These are phyloP conservation scores for Coleophoma cylindrospora DNA, from an alignment of 2,329 filamentous ascomycete species.

Conservation along the genomic window DNA sequence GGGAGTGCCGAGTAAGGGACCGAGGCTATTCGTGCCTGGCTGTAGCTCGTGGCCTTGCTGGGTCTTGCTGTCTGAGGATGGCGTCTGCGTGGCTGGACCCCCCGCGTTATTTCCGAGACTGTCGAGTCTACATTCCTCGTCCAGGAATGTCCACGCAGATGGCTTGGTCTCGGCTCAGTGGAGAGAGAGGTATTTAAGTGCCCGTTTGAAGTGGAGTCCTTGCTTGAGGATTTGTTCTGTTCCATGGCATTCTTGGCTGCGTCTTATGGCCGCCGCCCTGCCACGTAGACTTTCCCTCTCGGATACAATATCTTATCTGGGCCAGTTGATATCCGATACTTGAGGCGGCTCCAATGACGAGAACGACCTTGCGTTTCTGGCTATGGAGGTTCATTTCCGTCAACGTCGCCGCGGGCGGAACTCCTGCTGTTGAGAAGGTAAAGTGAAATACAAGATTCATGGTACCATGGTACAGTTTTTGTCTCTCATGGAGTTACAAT, in stretches of 20 bases:
- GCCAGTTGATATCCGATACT: constrained; percentile 37
- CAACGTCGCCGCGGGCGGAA: constrained; percentile 27
- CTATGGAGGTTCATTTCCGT: constrained; percentile 32
- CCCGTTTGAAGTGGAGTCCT: constrained; percentile 11
- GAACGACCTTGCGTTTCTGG: constrained; percentile 28
- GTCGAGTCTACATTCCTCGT: constrained; percentile 29
- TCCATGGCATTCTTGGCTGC: constrained; percentile 31
- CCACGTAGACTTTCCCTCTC: constrained; percentile 42
- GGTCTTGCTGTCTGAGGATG: constrained; percentile 17
- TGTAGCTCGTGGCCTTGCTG: constrained; percentile 28
- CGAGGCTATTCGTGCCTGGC: constrained; percentile 30
- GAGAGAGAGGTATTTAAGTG: constrained; percentile 28
- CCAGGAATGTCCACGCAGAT: constrained; percentile 28
- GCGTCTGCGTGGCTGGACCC: constrained; percentile 21
- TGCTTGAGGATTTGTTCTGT: background rate
- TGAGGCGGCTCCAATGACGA: constrained; percentile 31
- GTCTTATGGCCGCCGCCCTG: constrained; percentile 33
- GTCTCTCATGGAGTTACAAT: too few relatives aligned
- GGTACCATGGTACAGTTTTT: too few relatives aligned
- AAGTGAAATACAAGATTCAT: background rate
- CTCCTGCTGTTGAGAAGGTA: background rate
- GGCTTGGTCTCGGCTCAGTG: constrained; percentile 32
- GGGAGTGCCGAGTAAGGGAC: constrained; percentile 28
- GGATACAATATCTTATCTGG: constrained; percentile 42
- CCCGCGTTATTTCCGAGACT: constrained; percentile 33